Percentiles rank a stretch among this genome's conserved stretches.
phyloP scores from a whole-genome alignment of 1,139 yeast genomes.

The Magnusiomyces fungicola region DNA sequence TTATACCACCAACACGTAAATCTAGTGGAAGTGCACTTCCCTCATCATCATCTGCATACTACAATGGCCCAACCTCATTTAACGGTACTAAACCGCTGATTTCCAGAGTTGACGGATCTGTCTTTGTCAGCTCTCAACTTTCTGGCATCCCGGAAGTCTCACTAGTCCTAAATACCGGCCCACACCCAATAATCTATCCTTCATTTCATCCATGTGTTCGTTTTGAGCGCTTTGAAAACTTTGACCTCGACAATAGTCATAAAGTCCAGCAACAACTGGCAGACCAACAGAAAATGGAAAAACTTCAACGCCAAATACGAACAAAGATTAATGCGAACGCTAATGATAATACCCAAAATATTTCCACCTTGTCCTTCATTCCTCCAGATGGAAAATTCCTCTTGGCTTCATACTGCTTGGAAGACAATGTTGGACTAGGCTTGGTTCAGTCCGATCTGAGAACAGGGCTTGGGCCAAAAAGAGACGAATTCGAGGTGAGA shows the following conservation, averaged over 20 bases:
- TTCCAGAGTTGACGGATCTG: slow-evolving; percentile 58
- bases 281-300: slow-evolving; percentile 22
- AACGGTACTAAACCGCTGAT: slow-evolving; percentile 37
- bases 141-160: slow-evolving; percentile 71
- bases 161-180: slow-evolving; percentile 40
- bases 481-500: slow-evolving; percentile 71
- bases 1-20: slow-evolving; percentile 29
- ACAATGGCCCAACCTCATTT: slow-evolving; percentile 7
- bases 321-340: neutral
- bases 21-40: slow-evolving; percentile 32
- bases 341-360: neutral
- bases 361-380: slow-evolving; percentile 49
- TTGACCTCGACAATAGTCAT: neutral
- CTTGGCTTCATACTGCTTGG: slow-evolving; percentile 54
- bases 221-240: slow-evolving; percentile 11
- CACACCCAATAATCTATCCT: slow-evolving; percentile 32
- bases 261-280: neutral
- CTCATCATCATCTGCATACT: slow-evolving; percentile 17
- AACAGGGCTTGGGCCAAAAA: slow-evolving; percentile 51
- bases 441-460: slow-evolving; percentile 52
- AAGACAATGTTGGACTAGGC: slow-evolving; percentile 46
- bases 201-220: slow-evolving; percentile 53
- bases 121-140: slow-evolving; percentile 58
- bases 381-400: slow-evolving; percentile 85
- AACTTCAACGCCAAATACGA: slow-evolving; percentile 20